Conservation (phyloP, 2,329 filamentous ascomycete genomes). For the Neurospora crassa region DNA sequence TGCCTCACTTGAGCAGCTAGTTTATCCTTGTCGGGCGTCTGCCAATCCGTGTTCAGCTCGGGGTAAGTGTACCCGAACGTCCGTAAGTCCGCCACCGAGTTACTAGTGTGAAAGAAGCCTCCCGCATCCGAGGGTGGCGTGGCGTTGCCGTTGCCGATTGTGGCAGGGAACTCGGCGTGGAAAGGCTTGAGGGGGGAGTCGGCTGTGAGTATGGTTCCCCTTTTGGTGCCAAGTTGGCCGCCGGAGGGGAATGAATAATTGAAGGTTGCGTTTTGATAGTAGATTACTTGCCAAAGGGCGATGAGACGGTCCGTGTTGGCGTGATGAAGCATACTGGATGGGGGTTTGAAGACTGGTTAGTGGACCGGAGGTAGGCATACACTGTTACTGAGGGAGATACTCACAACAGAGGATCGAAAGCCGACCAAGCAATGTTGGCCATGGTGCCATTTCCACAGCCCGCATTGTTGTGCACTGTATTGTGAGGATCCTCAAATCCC, state of each 20-base stretch:
- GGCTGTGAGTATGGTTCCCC: slow-evolving; percentile 33
- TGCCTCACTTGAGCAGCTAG: slow-evolving; percentile 53
- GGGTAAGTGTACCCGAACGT: slow-evolving; percentile 33
- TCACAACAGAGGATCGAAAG: slow-evolving; percentile 39
- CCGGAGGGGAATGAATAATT: slow-evolving; percentile 16
- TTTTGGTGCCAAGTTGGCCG: slow-evolving; percentile 31
- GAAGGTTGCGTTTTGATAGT: slow-evolving; percentile 26
- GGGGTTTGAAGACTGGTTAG: neutral
- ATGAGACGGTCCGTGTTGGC: slow-evolving; percentile 52
- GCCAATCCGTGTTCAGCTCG: slow-evolving; percentile 33
- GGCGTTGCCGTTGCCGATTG: slow-evolving; percentile 1
- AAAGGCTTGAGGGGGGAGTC: slow-evolving; percentile 42
- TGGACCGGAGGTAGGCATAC: neutral
- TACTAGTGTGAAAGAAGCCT: slow-evolving; percentile 31
- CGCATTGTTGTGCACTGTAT: slow-evolving; percentile 30
- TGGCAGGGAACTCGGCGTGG: slow-evolving; percentile 24
- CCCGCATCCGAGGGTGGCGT: neutral
- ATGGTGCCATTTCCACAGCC: slow-evolving; percentile 26
- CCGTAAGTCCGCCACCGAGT: slow-evolving; percentile 20
- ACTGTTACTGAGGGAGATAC: slow-evolving; percentile 9
- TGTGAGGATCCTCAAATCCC: slow-evolving; percentile 36
- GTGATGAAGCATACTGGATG: slow-evolving; percentile 42
- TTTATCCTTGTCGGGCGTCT: slow-evolving; percentile 47
- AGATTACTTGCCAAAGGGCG: slow-evolving; percentile 36
- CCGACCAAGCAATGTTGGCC: slow-evolving; percentile 29